Conservation (phyloP, 768 basidiomycete species). For the Trametes meyenii region DNA sequence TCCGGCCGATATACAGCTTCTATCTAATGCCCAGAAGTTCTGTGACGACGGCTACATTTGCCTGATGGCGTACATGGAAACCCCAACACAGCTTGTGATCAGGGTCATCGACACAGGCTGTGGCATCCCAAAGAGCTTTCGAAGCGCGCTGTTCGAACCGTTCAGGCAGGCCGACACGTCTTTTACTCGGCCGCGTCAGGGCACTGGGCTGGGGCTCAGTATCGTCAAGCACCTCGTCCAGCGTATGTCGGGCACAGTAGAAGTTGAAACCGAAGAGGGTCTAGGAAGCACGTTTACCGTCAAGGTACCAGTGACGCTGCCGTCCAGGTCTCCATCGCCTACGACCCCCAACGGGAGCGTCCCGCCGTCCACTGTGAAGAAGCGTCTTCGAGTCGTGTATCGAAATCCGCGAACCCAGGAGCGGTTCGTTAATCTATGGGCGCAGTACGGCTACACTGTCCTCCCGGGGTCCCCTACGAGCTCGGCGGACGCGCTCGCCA, state of each 20-base stretch:
- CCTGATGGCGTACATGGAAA: constrained; percentile 24
- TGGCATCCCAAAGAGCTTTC: constrained; percentile 33
- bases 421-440: constrained; percentile 27
- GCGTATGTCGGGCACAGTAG: constrained; percentile 34
- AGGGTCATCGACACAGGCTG: constrained; percentile 33
- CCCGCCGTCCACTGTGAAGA: neutral
- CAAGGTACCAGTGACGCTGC: constrained; percentile 28
- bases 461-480: neutral
- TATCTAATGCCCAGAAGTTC: constrained; percentile 36
- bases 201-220: constrained; percentile 34
- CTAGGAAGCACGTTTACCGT: constrained; percentile 32
- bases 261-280: constrained; percentile 31
- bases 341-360: neutral
- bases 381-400: constrained; percentile 30
- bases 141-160: constrained; percentile 32
- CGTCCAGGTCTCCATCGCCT: constrained; percentile 13
- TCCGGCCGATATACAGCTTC: constrained; percentile 18
- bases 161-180: constrained; percentile 35
- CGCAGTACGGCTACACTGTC: constrained; percentile 21
- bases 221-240: constrained; percentile 36
- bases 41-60: constrained; percentile 33
- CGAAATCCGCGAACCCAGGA: constrained; percentile 27
- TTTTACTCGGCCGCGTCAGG: constrained; percentile 30
- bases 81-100: constrained; percentile 23
- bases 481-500: constrained; percentile 18